Evolutionary conservation across 176 grass and related monocot species (phyloP), one percentile per base, ranked within the genome.

Genomic region (Chrysopogon serrulatus): DNA sequence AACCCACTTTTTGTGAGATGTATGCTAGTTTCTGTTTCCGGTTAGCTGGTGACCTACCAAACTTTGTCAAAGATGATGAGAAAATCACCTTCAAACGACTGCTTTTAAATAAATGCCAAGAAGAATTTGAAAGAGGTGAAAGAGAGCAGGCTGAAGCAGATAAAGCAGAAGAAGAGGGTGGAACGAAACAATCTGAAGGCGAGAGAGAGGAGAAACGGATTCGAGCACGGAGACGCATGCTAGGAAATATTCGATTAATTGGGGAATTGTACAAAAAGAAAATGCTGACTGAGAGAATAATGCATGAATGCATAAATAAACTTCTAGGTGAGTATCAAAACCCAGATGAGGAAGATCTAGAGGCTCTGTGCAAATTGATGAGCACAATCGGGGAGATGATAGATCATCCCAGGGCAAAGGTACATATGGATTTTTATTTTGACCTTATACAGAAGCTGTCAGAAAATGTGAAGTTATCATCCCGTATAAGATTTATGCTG

Each of bases 221-320:
- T 13, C 79, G 73, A 73, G 91, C 71, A 33, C 85, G 87, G 34
- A 94, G 91, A 70, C 89, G 94, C 47, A 97, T 97, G 91, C 82
- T 97, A 32, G 94, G 91, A 86, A 97, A 97, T 75, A 97, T 97
- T 80, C 74, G 94, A 36, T 83, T 97, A 37, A 97, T 97, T 74
- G 94, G 94, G 19, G 94, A 97, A 74, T 79, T 97, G 37, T 97
- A 97, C 59, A 97, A 94, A 87, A 97, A 97, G 81, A 97, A 75
- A 74, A 97, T 97, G 94, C 68, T 97, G 53, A 94, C 91, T 2
- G 94, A 97, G 81, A 84, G 91, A 79, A 97, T 97, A 76, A 94
- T 97, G 94, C 94, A 97, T 78, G 94, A 97, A 54, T 97, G 94
- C 82, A 97, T 97, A 69, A 91, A 91, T 51, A 97, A 97, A 63